A percentile compares a stretch with the other conserved stretches of the same genome.
phyloP scores from a whole-genome alignment of 495 filamentous ascomycete species.

The Entonaema liquescens region DNA sequence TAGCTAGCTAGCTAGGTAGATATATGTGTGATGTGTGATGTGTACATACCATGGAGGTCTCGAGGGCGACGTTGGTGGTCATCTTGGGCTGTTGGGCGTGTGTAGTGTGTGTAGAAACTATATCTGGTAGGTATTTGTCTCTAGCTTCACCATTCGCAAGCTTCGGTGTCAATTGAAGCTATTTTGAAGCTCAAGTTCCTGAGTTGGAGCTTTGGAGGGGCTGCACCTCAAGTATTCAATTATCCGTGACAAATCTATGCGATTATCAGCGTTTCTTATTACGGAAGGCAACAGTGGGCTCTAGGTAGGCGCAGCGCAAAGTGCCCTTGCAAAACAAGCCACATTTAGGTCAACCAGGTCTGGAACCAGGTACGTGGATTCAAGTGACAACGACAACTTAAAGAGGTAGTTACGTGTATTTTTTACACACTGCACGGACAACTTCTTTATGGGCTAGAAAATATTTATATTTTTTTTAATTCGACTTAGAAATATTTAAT shows the following conservation, averaged over 20 bases:
- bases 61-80: constrained; percentile 78
- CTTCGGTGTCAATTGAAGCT: constrained; percentile 12
- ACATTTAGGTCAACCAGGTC: neutral
- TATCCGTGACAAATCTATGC: constrained; percentile 3
- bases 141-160: neutral
- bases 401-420: too few relatives aligned
- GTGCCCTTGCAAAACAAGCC: neutral
- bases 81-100: constrained; percentile 53
- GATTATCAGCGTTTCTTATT: constrained; percentile 10
- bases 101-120: too few relatives aligned
- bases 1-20: too few relatives aligned
- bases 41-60: constrained; percentile 83
- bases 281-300: neutral
- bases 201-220: constrained; percentile 31
- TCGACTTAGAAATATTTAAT: neutral
- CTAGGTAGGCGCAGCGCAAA: neutral
- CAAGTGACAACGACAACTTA: neutral
- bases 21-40: constrained; percentile 11
- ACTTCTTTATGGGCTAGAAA: constrained; percentile 10
- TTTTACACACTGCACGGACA: neutral
- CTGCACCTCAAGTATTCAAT: constrained; percentile 8
- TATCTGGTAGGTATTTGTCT: too few relatives aligned
- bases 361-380: neutral
- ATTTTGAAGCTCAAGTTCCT: constrained; percentile 11
- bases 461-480: constrained; percentile 1